A percentile compares a stretch with the other conserved stretches of the same genome.
phyloP scores from a whole-genome alignment of 2,329 filamentous ascomycete genomes.

The Rhynchosporium graminicola region DNA sequence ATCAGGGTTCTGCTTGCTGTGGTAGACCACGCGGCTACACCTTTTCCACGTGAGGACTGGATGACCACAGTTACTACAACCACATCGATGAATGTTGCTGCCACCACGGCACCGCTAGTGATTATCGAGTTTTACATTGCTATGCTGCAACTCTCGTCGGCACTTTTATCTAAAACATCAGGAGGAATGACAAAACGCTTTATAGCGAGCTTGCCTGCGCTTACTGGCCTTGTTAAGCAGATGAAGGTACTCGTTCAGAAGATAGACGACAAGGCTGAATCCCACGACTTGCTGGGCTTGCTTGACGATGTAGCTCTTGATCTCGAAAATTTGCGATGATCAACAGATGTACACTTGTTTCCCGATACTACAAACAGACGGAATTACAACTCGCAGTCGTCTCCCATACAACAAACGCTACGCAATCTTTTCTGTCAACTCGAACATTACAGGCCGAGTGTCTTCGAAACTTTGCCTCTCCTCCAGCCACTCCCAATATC shows the following conservation, averaged over 20 bases:
- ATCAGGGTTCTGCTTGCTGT: constrained; percentile 56
- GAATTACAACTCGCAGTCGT: too few relatives aligned
- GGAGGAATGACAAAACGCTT: constrained; percentile 52
- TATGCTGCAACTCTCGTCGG: constrained; percentile 56
- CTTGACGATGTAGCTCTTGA: constrained; percentile 48
- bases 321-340: constrained; percentile 27
- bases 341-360: not conserved
- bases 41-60: constrained; percentile 53
- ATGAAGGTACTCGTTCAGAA: constrained; percentile 39
- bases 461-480: constrained; percentile 20
- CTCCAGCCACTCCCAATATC: constrained; percentile 24
- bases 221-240: constrained; percentile 51
- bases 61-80: constrained; percentile 55
- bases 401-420: not conserved
- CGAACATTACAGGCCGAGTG: constrained; percentile 24
- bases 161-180: constrained; percentile 50
- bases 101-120: constrained; percentile 17
- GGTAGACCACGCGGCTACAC: constrained; percentile 49
- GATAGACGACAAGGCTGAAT: constrained; percentile 35
- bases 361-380: not conserved
- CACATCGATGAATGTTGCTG: constrained; percentile 42
- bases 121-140: constrained; percentile 53
- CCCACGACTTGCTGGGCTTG: constrained; percentile 44
- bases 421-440: constrained; percentile 25
- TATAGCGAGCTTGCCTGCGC: constrained; percentile 51